Percentiles rank a stretch among this genome's conserved stretches.
These are phyloP conservation scores for Ampelocalamus luodianensis DNA, from an alignment of 176 grass and related monocot species.

Conservation along the genomic window DNA sequence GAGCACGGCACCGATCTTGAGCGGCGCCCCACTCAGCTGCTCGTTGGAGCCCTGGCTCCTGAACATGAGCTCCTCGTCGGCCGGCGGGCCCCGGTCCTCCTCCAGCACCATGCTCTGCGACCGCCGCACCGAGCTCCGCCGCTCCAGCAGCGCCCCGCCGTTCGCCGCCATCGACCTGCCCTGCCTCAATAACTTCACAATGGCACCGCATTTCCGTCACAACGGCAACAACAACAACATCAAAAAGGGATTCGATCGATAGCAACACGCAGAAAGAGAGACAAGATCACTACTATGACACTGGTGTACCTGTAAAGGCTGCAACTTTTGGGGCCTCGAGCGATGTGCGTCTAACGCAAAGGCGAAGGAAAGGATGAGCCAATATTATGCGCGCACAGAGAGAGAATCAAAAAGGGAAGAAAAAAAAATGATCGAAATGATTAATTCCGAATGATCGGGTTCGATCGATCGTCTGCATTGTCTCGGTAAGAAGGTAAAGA, in stretches of 20 bases:
- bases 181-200: background rate
- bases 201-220: background rate
- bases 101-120: slow-evolving; percentile 44
- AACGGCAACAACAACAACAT: background rate
- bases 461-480: slow-evolving; percentile 35
- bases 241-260: background rate
- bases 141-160: slow-evolving; percentile 39
- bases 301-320: slow-evolving; percentile 57
- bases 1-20: slow-evolving; percentile 11
- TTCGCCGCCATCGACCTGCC: slow-evolving; percentile 41
- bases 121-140: slow-evolving; percentile 54
- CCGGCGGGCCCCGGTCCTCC: slow-evolving; percentile 25
- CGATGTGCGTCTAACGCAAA: slow-evolving; percentile 26
- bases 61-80: slow-evolving; percentile 26
- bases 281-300: slow-evolving; percentile 30
- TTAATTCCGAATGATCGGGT: slow-evolving; percentile 23
- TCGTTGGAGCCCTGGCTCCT: slow-evolving; percentile 33
- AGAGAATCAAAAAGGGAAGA: background rate
- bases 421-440: slow-evolving; percentile 21
- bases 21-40: background rate
- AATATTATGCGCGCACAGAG: slow-evolving; percentile 33
- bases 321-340: slow-evolving; percentile 40
- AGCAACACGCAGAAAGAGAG: background rate
- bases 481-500: slow-evolving; percentile 24
- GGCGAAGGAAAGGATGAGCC: slow-evolving; percentile 27